phyloP scores from a whole-genome alignment of 2,329 filamentous ascomycete species.

The Zelopaecilomyces penicillatus region DNA sequence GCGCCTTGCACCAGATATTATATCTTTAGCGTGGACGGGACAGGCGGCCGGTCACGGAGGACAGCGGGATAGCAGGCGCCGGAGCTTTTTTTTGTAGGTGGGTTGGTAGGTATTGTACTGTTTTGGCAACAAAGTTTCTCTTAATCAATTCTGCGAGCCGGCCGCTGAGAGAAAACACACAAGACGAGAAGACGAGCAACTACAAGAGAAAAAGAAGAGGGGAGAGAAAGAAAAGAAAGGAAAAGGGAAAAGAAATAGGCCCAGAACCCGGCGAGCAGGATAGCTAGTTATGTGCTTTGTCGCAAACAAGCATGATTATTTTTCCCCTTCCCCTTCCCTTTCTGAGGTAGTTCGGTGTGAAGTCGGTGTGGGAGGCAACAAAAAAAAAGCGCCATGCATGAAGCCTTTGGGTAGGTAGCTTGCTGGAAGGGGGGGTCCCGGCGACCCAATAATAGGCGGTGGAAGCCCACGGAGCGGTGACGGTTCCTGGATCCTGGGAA shows the following conservation, averaged over 20 bases:
- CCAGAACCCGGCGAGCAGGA: not conserved
- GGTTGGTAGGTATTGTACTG: too few relatives aligned
- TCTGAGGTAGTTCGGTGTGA: slow-evolving; percentile 20
- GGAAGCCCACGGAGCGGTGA: slow-evolving; percentile 13
- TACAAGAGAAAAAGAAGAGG: not conserved
- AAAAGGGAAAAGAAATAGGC: not conserved
- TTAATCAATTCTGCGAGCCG: too few relatives aligned
- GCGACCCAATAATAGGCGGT: slow-evolving; percentile 12
- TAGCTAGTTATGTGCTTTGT: slow-evolving; percentile 4
- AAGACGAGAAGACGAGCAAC: too few relatives aligned
- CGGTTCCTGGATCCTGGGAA: slow-evolving; percentile 11
- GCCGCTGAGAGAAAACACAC: too few relatives aligned
- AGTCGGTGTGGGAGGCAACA: slow-evolving; percentile 16
- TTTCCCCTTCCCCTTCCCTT: too few relatives aligned
- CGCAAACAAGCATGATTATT: slow-evolving; percentile 4
- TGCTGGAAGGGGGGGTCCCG: not conserved
- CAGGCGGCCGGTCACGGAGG: too few relatives aligned
- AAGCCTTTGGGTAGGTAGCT: slow-evolving; percentile 6
- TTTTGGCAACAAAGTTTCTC: too few relatives aligned
- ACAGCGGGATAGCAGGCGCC: too few relatives aligned
- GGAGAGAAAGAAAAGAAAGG: slow-evolving; percentile 2
- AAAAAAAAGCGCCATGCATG: slow-evolving; percentile 11
- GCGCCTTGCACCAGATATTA: too few relatives aligned
- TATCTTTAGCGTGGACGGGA: too few relatives aligned
- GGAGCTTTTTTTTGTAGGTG: too few relatives aligned